Percentiles rank a stretch among this genome's conserved stretches.
phyloP scores from a whole-genome alignment of 108 stramenopile genomes.

The Cyclotella cryptica region DNA sequence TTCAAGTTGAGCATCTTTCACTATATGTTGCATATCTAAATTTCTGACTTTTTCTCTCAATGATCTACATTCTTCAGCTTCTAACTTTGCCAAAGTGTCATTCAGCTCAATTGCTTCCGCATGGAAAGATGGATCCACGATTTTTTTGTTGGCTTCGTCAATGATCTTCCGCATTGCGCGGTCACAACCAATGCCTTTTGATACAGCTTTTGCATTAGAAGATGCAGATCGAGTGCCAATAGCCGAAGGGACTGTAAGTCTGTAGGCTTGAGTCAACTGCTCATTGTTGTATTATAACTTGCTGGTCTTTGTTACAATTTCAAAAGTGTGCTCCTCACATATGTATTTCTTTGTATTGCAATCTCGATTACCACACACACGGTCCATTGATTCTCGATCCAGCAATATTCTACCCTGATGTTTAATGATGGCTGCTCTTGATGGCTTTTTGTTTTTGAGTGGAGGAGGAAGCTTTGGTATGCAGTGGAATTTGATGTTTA shows the following conservation, averaged over 20 bases:
- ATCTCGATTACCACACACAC: neutral
- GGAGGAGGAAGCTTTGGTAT: neutral
- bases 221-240: neutral
- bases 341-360: neutral
- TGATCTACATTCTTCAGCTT: neutral
- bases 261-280: conserved; percentile 1
- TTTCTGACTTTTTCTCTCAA: neutral
- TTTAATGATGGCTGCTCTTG: neutral
- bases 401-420: conserved; percentile 1
- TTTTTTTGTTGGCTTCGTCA: neutral
- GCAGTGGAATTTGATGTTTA: conserved; percentile 6
- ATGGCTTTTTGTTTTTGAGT: neutral
- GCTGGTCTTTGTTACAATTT: neutral
- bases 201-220: neutral
- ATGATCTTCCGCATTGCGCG: neutral
- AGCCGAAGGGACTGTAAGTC: neutral
- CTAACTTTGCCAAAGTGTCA: neutral
- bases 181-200: neutral
- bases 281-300: neutral
- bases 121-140: neutral
- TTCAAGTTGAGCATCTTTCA: neutral
- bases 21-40: neutral
- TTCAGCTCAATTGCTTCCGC: neutral
- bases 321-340: conserved; percentile 24
- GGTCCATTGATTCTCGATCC: neutral